These are phyloP conservation scores for Setaria viridis DNA, from an alignment of 202 grass and related monocot species.

Conservation along the genomic window DNA sequence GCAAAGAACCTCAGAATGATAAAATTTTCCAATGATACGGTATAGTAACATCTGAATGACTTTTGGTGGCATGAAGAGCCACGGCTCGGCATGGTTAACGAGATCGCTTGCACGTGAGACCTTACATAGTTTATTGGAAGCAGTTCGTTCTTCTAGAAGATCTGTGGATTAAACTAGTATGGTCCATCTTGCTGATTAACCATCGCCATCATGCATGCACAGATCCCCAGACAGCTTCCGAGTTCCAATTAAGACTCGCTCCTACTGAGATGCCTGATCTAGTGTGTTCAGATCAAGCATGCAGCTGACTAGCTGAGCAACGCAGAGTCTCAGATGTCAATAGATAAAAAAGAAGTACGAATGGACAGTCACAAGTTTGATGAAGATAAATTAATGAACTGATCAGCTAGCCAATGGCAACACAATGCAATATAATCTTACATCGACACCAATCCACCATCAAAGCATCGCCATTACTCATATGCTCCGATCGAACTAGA, in stretches of 20 bases:
- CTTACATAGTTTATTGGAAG: background rate
- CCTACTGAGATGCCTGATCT: background rate
- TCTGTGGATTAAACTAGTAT: slow-evolving; percentile 20
- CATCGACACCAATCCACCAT: background rate
- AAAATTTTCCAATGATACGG: background rate
- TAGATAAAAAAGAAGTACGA: background rate
- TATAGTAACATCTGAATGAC: background rate
- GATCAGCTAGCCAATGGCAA: background rate
- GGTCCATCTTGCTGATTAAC: background rate
- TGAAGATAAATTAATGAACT: background rate
- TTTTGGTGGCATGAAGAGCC: background rate
- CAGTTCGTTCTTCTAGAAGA: background rate
- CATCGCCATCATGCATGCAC: background rate
- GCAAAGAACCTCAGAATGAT: background rate
- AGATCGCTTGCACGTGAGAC: slow-evolving; percentile 17
- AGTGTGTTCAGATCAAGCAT: background rate
- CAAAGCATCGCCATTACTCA: background rate
- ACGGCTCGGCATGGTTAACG: background rate
- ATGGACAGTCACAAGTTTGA: background rate
- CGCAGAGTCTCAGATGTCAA: background rate
- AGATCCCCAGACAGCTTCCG: background rate
- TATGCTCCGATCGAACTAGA: slow-evolving; percentile 1
- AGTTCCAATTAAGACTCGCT: background rate
- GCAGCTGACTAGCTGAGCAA: too few species aligned
- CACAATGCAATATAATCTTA: background rate